Evolutionary conservation across 2,329 filamentous ascomycete species (phyloP).

Genomic region (Microsporum audouinii): DNA sequence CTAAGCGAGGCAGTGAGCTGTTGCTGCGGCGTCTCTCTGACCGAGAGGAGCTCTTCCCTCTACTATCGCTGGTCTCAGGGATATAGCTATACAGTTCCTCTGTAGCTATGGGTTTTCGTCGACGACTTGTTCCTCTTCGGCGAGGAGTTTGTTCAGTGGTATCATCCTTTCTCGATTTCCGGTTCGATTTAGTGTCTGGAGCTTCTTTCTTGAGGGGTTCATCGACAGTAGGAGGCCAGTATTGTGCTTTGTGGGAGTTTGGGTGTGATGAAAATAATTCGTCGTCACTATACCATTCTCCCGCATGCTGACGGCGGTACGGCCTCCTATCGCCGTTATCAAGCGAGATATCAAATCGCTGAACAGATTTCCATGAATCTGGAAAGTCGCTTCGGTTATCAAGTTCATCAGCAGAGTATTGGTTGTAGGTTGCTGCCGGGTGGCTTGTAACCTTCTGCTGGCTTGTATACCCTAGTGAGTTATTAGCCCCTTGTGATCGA

Average conservation of each 20-base stretch:
- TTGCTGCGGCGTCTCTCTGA: background rate
- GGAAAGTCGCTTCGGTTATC: background rate
- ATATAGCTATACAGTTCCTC: background rate
- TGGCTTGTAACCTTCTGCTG: background rate
- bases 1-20: background rate
- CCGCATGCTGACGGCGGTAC: background rate
- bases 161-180: background rate
- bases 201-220: background rate
- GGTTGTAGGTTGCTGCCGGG: background rate
- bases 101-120: background rate
- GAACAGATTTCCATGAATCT: background rate
- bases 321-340: background rate
- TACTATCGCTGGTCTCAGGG: background rate
- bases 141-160: background rate
- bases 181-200: background rate
- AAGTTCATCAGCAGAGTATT: slow-evolving; percentile 1
- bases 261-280: slow-evolving; percentile 11
- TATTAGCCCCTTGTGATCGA: background rate
- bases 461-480: background rate
- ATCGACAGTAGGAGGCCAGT: background rate
- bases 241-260: background rate
- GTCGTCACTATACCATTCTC: slow-evolving; percentile 15
- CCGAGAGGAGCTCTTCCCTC: background rate
- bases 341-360: background rate
- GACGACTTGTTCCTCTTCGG: background rate